Evolutionary conservation across 2,329 filamentous ascomycete genomes (phyloP), one percentile per base, ranked within the genome.

Genomic region (Microcera coccophila): DNA sequence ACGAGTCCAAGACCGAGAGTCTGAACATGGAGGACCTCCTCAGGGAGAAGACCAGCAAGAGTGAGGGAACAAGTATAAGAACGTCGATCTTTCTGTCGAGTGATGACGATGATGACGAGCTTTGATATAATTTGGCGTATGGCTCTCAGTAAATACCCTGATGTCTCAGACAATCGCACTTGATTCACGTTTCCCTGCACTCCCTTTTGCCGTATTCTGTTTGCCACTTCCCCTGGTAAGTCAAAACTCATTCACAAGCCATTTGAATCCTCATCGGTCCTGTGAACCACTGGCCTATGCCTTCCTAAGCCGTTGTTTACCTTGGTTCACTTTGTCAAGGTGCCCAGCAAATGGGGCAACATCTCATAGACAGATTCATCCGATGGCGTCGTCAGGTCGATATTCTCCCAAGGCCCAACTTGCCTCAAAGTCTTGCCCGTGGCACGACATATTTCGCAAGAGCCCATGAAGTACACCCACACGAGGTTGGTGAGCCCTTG

Each of bases 391-490:
- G 48, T 63, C 4, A 81, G 52, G 46, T 81, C 75, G 9, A 79
- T 56, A 5, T 66, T 63, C 4, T 66, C 61, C 75, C 78, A 81
- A 0, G 67, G 60, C 0, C 76, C 78, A 9, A 72, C 75, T 26
- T 71, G 65, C 20, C 62, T 64, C n/a, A 81, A 58, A 17, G 58
- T 69, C 42, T 65, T 64, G 19, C 62, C 67, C 0, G 77, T 81
- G 33, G 70, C 64, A 9, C 75, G 68, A 41, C 69, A 70, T 11
- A 81, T 59, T 33, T 73, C 58, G 46, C 78, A 81, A 4, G 75
- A 76, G 2, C 75, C 75, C 29, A 80, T 55, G 33, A 73, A 58
- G 19, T 63, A 60, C 2, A 74, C 73, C 77, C 78, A 81, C 45
- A 75, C 62, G 9, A 79, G 31, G 41, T 78, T 76, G 29, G 77